Evolutionary conservation across 148 eudicot species (phyloP).

Genomic region (Rhododendron molle): DNA sequence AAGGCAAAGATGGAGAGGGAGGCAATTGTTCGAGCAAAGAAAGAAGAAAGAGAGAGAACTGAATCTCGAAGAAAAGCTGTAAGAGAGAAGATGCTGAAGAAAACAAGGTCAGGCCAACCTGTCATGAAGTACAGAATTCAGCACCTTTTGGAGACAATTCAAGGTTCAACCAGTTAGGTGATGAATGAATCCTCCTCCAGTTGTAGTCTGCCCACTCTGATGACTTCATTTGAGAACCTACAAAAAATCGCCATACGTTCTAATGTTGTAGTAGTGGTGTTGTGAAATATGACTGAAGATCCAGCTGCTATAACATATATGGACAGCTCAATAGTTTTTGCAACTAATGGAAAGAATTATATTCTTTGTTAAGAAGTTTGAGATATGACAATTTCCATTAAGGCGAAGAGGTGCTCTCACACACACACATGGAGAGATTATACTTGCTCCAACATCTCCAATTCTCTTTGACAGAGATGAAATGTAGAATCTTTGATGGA

Average conservation of each 20-base stretch:
- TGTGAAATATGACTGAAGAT: neutral
- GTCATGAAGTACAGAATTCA: slow-evolving; percentile 90
- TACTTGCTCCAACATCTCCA: neutral
- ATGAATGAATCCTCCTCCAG: neutral
- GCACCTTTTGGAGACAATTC: slow-evolving; percentile 68
- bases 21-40: slow-evolving; percentile 54
- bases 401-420: neutral
- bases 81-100: slow-evolving; percentile 74
- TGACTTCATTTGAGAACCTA: neutral
- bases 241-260: neutral
- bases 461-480: neutral
- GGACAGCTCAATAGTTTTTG: neutral
- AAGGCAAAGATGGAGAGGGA: slow-evolving; percentile 70
- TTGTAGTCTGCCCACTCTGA: neutral
- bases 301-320: neutral
- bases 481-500: neutral
- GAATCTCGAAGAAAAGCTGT: slow-evolving; percentile 64
- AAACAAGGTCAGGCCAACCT: slow-evolving; percentile 85
- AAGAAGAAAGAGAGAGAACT: slow-evolving; percentile 51
- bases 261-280: neutral
- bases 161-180: slow-evolving; percentile 36
- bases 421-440: neutral
- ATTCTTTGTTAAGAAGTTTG: neutral
- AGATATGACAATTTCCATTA: neutral
- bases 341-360: neutral